Percentiles rank a stretch among this genome's conserved stretches.
Evolutionary conservation across 768 basidiomycete genomes (phyloP).

Genomic region (Russula lepida): DNA sequence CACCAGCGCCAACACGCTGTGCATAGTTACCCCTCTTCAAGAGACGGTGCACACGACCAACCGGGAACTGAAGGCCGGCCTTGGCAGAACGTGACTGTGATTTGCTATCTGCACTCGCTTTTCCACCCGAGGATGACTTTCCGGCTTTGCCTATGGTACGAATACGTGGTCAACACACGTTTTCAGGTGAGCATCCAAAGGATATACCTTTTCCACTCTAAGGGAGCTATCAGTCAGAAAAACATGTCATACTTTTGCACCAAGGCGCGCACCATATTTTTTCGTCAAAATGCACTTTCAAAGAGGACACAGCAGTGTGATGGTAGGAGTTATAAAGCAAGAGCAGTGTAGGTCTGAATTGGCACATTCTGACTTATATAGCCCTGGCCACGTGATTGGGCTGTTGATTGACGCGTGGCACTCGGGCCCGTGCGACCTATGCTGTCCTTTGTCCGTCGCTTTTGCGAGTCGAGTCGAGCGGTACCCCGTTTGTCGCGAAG

Average conservation of each 20-base stretch:
- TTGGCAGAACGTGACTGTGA: constrained; percentile 63
- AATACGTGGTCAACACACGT: not conserved
- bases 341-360: not conserved
- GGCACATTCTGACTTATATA: constrained; percentile 12
- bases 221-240: not conserved
- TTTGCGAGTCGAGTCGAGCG: not conserved
- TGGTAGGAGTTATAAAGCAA: constrained; percentile 13
- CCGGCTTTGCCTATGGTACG: constrained; percentile 31
- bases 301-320: not conserved
- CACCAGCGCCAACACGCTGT: constrained; percentile 79
- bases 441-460: not conserved
- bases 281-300: not conserved
- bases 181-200: not conserved
- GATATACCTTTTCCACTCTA: constrained; percentile 20
- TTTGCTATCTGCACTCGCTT: constrained; percentile 40
- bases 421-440: not conserved
- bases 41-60: constrained; percentile 87
- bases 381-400: not conserved
- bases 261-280: constrained; percentile 8
- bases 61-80: constrained; percentile 78
- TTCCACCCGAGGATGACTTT: constrained; percentile 33
- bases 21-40: constrained; percentile 82
- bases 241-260: not conserved
- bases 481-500: not conserved
- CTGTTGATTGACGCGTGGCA: not conserved